A percentile compares a stretch with the other conserved stretches of the same genome.
Conservation (phyloP, 2,329 filamentous ascomycete species). For the Coleophoma crateriformis region DNA sequence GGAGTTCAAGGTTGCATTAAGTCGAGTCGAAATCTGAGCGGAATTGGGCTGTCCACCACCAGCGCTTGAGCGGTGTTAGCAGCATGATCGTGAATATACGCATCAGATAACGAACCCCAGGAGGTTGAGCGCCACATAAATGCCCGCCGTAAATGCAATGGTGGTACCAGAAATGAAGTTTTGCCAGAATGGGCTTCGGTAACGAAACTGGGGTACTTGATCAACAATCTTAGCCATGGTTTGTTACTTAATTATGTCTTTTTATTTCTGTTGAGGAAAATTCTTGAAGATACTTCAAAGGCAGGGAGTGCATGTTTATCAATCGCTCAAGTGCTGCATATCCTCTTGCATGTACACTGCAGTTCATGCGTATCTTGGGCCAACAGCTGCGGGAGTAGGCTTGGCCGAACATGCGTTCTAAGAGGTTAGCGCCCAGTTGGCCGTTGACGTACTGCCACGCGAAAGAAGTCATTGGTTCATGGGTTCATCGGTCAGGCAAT, state of each 20-base stretch:
- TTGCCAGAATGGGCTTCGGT: constrained; percentile 1
- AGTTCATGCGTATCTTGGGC: background rate
- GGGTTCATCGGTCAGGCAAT: background rate
- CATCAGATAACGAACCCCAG: background rate
- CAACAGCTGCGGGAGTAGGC: background rate
- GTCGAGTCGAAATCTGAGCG: constrained; percentile 1
- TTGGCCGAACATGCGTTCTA: background rate
- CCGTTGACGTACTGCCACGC: background rate
- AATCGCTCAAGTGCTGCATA: background rate
- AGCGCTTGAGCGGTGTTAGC: background rate
- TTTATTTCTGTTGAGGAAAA: no score
- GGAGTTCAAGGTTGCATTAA: constrained; percentile 3
- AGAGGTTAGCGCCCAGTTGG: background rate
- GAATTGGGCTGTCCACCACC: constrained; percentile 1
- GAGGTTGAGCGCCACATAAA: constrained; percentile 2
- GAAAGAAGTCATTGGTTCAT: background rate
- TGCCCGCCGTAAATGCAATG: constrained; percentile 1
- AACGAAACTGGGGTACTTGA: constrained; percentile 1
- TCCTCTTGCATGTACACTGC: background rate
- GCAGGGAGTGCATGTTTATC: background rate
- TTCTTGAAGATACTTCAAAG: background rate
- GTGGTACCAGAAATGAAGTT: constrained; percentile 2
- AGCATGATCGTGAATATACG: background rate
- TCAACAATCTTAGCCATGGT: background rate
- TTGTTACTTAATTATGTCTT: background rate